Evolutionary conservation across 768 basidiomycete genomes (phyloP), one percentile per base, ranked within the genome.

Genomic region (Fomitopsis pulvina): DNA sequence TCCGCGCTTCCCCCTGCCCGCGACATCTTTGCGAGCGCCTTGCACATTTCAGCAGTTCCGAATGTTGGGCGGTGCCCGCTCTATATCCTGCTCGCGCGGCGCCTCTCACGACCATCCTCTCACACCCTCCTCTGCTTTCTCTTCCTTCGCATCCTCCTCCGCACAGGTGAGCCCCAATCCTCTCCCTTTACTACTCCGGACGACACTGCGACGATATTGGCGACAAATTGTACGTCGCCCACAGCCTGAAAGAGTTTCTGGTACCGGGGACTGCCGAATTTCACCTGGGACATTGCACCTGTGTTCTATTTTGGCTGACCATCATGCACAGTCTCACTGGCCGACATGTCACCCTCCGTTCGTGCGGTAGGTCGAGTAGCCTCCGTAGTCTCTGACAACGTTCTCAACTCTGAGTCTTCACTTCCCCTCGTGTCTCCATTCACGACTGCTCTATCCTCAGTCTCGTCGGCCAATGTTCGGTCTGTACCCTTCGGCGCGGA

Each of bases 401-500:
- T 89, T 14, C 67, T 91, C 38, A 75, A 86, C 55, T 74, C 79
- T 2, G 75, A 74, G 38, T 73, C 79, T 2, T 61, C 69, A 5
- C 58, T 65, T 28, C 70, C 73, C 11, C 61, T 57, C 4, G 56
- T 57, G 27, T 82, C 78, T 0, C 52, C 61, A 37, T 81, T 79
- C 62, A 24, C 47, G 4, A 37, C 52, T 32, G 43, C 52, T 4
- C 45, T 16, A 32, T 41, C 53, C 11, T 24, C 45, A 47, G 25
- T 52, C 47, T 47, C 66, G 60, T 47, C 59, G 22, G 45, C 58
- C 69, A 30, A 62, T 75, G 52, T 81, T 43, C 66, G 80, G 22
- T 61, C 75, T 18, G 68, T 83, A 20, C 84, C 84, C 10, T 71
- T 71, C 32, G 81, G 78, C n/a, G 83, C 80, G 7, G 87, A 90